These are phyloP conservation scores for Phytophthora litchii DNA, from an alignment of 352 stramenopile species.

Conservation along the genomic window DNA sequence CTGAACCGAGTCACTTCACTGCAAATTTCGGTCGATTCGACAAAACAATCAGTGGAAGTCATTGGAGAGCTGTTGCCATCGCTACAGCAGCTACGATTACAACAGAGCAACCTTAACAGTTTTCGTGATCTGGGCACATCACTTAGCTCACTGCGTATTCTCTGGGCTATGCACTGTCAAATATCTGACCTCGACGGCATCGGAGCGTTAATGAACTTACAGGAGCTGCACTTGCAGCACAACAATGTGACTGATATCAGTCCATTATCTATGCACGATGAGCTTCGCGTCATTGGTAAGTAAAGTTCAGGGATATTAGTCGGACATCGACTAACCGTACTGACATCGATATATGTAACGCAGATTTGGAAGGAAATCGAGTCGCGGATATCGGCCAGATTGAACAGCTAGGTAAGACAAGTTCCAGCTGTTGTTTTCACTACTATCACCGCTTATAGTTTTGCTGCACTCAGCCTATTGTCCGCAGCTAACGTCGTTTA, in stretches of 20 bases:
- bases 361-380: slow-evolving; percentile 77
- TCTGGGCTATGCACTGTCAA: slow-evolving; percentile 68
- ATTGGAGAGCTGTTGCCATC: slow-evolving; percentile 81
- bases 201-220: slow-evolving; percentile 72
- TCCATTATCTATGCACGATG: slow-evolving; percentile 85
- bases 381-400: slow-evolving; percentile 77
- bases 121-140: slow-evolving; percentile 88
- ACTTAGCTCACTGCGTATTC: slow-evolving; percentile 62
- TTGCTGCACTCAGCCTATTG: slow-evolving; percentile 54
- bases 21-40: slow-evolving; percentile 73
- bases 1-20: slow-evolving; percentile 60
- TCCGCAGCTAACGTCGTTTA: slow-evolving; percentile 63
- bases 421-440: not conserved
- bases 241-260: slow-evolving; percentile 85
- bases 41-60: slow-evolving; percentile 81
- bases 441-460: not conserved
- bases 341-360: not conserved
- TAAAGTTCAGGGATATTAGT: not conserved
- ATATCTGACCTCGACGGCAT: slow-evolving; percentile 89
- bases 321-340: not conserved
- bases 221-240: slow-evolving; percentile 78
- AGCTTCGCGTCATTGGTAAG: slow-evolving; percentile 76
- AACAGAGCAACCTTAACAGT: slow-evolving; percentile 67
- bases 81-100: slow-evolving; percentile 67
- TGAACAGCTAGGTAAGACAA: slow-evolving; percentile 69